Evolutionary conservation across 2,329 filamentous ascomycete genomes (phyloP).

Genomic region (Dichotomopilus funicola): DNA sequence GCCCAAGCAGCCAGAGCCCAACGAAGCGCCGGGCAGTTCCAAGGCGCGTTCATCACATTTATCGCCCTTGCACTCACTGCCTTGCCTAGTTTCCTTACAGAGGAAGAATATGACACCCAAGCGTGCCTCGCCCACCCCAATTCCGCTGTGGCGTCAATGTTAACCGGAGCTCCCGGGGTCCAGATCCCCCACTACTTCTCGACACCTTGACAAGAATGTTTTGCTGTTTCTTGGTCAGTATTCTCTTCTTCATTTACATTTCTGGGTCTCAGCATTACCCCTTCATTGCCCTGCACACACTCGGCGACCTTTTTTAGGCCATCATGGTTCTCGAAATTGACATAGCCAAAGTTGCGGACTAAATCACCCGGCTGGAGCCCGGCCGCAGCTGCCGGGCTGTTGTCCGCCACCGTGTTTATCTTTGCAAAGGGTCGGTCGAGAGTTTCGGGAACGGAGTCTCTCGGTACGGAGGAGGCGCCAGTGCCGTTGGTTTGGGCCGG

Average conservation of each 20-base stretch:
- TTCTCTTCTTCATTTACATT: background rate
- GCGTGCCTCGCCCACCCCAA: slow-evolving; percentile 84
- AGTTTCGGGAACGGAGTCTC: slow-evolving; percentile 31
- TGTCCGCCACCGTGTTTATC: slow-evolving; percentile 73
- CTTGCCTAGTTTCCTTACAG: slow-evolving; percentile 52
- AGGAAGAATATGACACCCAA: slow-evolving; percentile 87
- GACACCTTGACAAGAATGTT: slow-evolving; percentile 63
- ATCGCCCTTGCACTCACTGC: no score
- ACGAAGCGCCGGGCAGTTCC: background rate
- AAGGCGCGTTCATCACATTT: no score
- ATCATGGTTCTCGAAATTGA: slow-evolving; percentile 80
- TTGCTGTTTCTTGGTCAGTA: slow-evolving; percentile 44
- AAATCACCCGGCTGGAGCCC: slow-evolving; percentile 75
- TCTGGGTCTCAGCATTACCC: slow-evolving; percentile 48
- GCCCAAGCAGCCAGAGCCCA: slow-evolving; percentile 12
- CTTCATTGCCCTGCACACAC: slow-evolving; percentile 82
- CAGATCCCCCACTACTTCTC: slow-evolving; percentile 38
- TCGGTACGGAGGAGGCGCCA: slow-evolving; percentile 19
- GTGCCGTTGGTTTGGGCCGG: slow-evolving; percentile 24
- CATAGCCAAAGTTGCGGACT: slow-evolving; percentile 78
- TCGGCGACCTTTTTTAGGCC: slow-evolving; percentile 80
- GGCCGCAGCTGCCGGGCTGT: slow-evolving; percentile 75
- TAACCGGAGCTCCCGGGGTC: slow-evolving; percentile 56
- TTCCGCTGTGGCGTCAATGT: slow-evolving; percentile 68
- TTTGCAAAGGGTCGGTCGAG: slow-evolving; percentile 65